Evolutionary conservation across 805 yeast genomes (phyloP).

Genomic region (Wickerhamiella parazyma): DNA sequence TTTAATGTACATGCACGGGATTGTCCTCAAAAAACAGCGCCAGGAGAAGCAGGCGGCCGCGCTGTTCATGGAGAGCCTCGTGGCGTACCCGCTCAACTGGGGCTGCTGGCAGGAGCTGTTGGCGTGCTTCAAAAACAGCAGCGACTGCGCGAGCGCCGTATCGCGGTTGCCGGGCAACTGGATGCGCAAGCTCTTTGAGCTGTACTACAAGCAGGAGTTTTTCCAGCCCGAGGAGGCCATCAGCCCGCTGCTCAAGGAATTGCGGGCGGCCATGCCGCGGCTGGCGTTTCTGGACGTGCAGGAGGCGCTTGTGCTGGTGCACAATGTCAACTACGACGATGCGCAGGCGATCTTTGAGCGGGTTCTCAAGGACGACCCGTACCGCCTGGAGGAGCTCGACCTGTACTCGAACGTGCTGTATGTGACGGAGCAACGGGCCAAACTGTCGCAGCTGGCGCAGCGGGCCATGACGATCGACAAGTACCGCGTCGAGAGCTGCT

Average conservation of each 20-base stretch:
- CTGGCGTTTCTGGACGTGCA: conserved; percentile 67
- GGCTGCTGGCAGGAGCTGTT: conserved; percentile 78
- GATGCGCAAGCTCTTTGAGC: conserved; percentile 46
- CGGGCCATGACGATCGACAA: conserved; percentile 68
- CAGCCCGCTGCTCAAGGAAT: conserved; percentile 34
- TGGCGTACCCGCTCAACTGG: conserved; percentile 78
- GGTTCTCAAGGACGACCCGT: conserved; percentile 61
- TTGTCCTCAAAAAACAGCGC: conserved; percentile 48
- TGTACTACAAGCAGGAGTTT: conserved; percentile 63
- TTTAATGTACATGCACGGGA: conserved; percentile 58
- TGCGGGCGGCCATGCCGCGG: conserved; percentile 49
- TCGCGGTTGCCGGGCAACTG: not conserved
- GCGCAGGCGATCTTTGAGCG: conserved; percentile 73
- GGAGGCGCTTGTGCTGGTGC: conserved; percentile 68
- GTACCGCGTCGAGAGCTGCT: conserved; percentile 87
- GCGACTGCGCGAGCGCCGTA: conserved; percentile 28
- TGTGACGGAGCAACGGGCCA: conserved; percentile 80
- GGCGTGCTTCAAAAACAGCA: conserved; percentile 44
- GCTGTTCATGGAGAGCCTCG: conserved; percentile 45
- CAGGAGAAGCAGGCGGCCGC: conserved; percentile 48
- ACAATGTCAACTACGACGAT: conserved; percentile 68
- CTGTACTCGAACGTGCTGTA: conserved; percentile 87
- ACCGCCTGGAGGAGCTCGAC: conserved; percentile 81
- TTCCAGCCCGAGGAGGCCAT: conserved; percentile 36
- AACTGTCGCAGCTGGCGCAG: conserved; percentile 77